Conservation (phyloP, 768 basidiomycete species). For the Hypsizygus marmoreus region DNA sequence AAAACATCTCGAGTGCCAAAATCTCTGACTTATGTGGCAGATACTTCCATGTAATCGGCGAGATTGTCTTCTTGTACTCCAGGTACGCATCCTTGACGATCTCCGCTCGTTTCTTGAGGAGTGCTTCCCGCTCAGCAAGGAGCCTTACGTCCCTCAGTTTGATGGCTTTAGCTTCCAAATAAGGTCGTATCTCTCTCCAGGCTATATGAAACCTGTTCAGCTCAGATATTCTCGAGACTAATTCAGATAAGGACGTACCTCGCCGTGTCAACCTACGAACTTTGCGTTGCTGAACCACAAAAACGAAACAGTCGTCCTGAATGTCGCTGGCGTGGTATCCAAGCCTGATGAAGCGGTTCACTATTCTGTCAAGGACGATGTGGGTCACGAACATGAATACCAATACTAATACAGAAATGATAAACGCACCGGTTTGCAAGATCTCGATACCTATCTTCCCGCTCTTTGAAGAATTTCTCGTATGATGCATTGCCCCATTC, state of each 20-base stretch:
- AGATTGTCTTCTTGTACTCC: not conserved
- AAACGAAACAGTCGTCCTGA: not conserved
- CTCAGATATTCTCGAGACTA: no score
- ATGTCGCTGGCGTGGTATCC: not conserved
- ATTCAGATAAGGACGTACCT: no score
- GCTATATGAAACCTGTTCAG: not conserved
- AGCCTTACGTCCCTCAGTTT: not conserved
- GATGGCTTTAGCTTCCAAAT: not conserved
- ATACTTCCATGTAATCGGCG: not conserved
- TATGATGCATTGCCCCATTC: no score
- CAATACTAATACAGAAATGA: no score
- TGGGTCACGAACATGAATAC: no score
- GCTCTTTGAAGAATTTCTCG: no score
- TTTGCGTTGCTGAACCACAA: not conserved
- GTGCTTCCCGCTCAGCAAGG: not conserved
- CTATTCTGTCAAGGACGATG: no score
- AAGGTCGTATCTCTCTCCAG: not conserved
- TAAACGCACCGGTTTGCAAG: no score
- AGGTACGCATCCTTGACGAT: not conserved
- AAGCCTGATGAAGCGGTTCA: not conserved
- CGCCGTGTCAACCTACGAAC: not conserved
- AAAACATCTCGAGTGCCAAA: not conserved
- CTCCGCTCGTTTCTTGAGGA: no score
- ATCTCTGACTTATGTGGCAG: not conserved
- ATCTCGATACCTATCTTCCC: no score